These are phyloP conservation scores for Periconia sp. DNA, from an alignment of 2,329 filamentous ascomycete species.

Conservation along the genomic window DNA sequence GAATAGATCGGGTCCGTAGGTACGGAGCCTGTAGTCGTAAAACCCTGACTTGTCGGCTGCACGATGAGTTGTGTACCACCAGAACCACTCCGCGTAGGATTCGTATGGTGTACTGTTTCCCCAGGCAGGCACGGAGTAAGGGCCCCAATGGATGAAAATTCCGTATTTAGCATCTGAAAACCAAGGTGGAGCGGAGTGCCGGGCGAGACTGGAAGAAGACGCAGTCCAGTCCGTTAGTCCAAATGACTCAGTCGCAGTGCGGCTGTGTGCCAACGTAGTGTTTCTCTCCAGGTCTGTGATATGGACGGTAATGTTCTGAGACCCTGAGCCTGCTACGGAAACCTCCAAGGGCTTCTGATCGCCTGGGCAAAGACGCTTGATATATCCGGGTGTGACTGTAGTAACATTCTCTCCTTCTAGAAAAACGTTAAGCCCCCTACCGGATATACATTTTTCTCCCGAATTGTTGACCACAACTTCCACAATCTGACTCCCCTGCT, in stretches of 20 bases:
- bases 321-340: conserved; percentile 9
- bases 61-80: conserved; percentile 53
- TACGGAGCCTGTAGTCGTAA: conserved; percentile 54
- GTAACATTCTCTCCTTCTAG: conserved; percentile 32
- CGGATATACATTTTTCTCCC: conserved; percentile 13
- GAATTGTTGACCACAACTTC: conserved; percentile 31
- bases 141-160: conserved; percentile 64
- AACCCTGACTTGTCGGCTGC: conserved; percentile 47
- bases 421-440: conserved; percentile 7
- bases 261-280: conserved; percentile 8
- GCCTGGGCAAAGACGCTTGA: conserved; percentile 40
- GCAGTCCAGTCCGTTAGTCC: conserved; percentile 29
- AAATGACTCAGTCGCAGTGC: conserved; percentile 7
- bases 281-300: conserved; percentile 8
- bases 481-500: conserved; percentile 38
- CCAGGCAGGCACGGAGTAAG: conserved; percentile 60
- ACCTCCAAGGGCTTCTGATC: conserved; percentile 15
- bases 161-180: conserved; percentile 60
- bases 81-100: conserved; percentile 51
- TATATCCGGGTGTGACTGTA: conserved; percentile 37
- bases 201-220: conserved; percentile 13
- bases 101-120: conserved; percentile 48
- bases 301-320: conserved; percentile 6
- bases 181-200: conserved; percentile 44
- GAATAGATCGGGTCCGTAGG: conserved; percentile 50